Percentiles rank a stretch among this genome's conserved stretches.
Evolutionary conservation across 352 stramenopile species (phyloP).

Genomic region (Phytophthora pseudosyringae): DNA sequence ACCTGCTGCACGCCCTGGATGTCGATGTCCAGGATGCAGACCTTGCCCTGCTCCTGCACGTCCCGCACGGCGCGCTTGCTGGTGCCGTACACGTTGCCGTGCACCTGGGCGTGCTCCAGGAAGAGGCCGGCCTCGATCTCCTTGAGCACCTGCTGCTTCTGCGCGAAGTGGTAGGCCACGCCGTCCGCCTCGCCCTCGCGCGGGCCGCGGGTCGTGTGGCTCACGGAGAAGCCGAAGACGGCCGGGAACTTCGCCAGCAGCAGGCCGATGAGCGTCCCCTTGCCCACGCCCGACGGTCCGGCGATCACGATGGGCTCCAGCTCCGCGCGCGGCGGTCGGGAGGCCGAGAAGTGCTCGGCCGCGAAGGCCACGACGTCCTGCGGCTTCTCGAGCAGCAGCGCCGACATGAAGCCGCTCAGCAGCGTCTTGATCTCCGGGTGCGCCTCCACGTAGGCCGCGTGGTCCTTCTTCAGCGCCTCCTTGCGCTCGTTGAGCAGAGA

Average conservation of each 20-base stretch:
- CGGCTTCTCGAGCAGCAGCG: conserved; percentile 89
- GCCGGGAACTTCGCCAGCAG: conserved; percentile 87
- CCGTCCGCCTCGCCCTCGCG: conserved; percentile 95
- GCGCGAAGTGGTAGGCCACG: conserved; percentile 97
- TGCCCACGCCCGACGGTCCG: conserved; percentile 92
- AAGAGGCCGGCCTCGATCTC: conserved; percentile 96
- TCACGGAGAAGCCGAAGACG: conserved; percentile 97
- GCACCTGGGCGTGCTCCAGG: conserved; percentile 97
- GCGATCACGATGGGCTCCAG: conserved; percentile 91
- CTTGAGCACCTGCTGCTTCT: conserved; percentile 92
- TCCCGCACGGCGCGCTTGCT: conserved; percentile 92
- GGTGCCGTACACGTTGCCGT: conserved; percentile 98
- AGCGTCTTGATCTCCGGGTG: conserved; percentile 92
- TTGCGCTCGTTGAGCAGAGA: conserved; percentile 88
- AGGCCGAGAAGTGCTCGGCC: conserved; percentile 79
- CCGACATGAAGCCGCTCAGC: conserved; percentile 87
- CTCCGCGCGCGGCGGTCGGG: conserved; percentile 61
- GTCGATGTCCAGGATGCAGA: conserved; percentile 99
- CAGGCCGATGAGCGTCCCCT: conserved; percentile 96
- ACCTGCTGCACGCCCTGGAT: conserved; percentile 97
- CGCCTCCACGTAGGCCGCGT: conserved; percentile 79
- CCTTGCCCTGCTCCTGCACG: conserved; percentile 94
- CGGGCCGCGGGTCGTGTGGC: conserved; percentile 96
- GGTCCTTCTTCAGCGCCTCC: conserved; percentile 85
- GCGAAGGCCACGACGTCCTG: conserved; percentile 84